Conservation (phyloP, 1,284 basidiomycete species). For the Tylopilus sp. region DNA sequence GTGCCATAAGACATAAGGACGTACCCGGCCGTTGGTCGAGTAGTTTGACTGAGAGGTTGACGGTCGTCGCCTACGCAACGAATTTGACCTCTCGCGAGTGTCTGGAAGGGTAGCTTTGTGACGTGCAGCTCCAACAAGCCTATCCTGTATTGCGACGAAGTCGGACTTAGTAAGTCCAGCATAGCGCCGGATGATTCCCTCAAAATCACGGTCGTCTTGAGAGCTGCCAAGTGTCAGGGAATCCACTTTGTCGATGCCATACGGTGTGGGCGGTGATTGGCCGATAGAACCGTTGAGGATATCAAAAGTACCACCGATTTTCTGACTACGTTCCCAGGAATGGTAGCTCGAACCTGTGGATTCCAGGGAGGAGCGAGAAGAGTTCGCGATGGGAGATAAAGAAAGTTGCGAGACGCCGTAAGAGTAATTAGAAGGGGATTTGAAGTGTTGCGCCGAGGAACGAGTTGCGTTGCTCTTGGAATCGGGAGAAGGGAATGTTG, state of each 20-base stretch:
- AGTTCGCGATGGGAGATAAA: constrained; percentile 63
- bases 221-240: constrained; percentile 46
- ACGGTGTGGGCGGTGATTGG: constrained; percentile 51
- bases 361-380: constrained; percentile 71
- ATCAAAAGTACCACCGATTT: constrained; percentile 47
- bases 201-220: constrained; percentile 56
- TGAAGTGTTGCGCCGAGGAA: constrained; percentile 50
- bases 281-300: constrained; percentile 48
- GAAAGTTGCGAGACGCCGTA: constrained; percentile 51
- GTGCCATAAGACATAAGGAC: constrained; percentile 21
- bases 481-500: constrained; percentile 39
- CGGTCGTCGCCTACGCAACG: constrained; percentile 60
- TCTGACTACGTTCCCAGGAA: constrained; percentile 61
- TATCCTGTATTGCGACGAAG: constrained; percentile 66
- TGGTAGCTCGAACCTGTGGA: constrained; percentile 79
- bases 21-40: constrained; percentile 52
- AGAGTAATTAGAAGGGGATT: constrained; percentile 47
- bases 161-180: constrained; percentile 66
- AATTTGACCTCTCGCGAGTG: constrained; percentile 52
- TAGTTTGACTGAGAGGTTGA: constrained; percentile 79
- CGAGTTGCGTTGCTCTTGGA: constrained; percentile 37
- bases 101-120: constrained; percentile 54
- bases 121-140: constrained; percentile 55
- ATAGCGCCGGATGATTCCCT: constrained; percentile 57
- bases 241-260: constrained; percentile 52